Conservation (phyloP, 768 basidiomycete species). For the Hericium alpestre region DNA sequence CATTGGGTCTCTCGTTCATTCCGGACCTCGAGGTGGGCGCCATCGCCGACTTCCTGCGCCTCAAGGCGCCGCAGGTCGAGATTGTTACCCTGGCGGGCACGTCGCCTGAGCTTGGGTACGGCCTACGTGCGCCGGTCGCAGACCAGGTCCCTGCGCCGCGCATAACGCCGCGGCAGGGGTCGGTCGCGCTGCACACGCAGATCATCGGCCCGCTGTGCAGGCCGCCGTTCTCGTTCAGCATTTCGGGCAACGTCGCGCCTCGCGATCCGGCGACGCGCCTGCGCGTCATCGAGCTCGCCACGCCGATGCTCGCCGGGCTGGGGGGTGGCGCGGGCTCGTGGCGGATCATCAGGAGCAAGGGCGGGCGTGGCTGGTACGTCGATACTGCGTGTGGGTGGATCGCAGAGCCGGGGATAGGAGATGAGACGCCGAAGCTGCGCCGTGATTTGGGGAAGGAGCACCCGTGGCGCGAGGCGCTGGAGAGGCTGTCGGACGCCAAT, state of each 20-base stretch:
- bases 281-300: conserved; percentile 79
- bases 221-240: conserved; percentile 62
- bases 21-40: conserved; percentile 53
- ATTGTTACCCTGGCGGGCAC: conserved; percentile 73
- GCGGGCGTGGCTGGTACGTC: conserved; percentile 91
- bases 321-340: conserved; percentile 77
- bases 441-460: conserved; percentile 33
- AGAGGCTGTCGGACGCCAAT: conserved; percentile 64
- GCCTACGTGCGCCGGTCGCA: conserved; percentile 14
- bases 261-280: conserved; percentile 55
- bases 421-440: conserved; percentile 33
- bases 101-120: conserved; percentile 48
- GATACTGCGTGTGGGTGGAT: conserved; percentile 82
- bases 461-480: conserved; percentile 61
- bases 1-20: conserved; percentile 85
- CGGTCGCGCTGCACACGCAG: conserved; percentile 65
- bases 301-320: conserved; percentile 56
- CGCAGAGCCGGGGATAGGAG: conserved; percentile 21
- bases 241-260: conserved; percentile 23
- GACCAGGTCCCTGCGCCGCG: background rate
- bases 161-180: conserved; percentile 51
- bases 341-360: conserved; percentile 86
- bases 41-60: conserved; percentile 57
- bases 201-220: conserved; percentile 74
- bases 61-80: conserved; percentile 69